phyloP scores from a whole-genome alignment of 2,329 filamentous ascomycete genomes.

The Cercospora nicotianae region DNA sequence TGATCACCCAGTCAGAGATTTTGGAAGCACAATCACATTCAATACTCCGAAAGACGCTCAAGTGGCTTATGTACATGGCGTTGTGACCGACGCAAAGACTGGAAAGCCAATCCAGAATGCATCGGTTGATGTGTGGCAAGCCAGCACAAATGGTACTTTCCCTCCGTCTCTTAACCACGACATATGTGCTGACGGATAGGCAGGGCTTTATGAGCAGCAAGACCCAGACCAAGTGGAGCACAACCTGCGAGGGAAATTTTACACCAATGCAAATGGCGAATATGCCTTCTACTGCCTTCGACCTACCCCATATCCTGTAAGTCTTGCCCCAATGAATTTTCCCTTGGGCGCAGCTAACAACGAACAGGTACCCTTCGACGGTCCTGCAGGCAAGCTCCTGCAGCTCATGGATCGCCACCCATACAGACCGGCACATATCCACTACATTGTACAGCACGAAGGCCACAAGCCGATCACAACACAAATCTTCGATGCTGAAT shows the following conservation, averaged over 20 bases:
- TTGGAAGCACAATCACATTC: constrained; percentile 66
- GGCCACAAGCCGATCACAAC: constrained; percentile 70
- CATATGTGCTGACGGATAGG: background rate
- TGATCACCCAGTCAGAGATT: constrained; percentile 67
- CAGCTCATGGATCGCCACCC: constrained; percentile 61
- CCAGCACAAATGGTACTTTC: constrained; percentile 61
- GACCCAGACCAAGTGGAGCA: constrained; percentile 68
- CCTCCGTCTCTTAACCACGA: background rate
- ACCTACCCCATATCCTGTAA: constrained; percentile 26
- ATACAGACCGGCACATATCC: constrained; percentile 64
- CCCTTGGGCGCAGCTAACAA: background rate
- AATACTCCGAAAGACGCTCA: constrained; percentile 53
- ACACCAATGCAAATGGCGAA: constrained; percentile 52
- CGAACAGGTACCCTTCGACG: constrained; percentile 34
- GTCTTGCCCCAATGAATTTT: background rate
- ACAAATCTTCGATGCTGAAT: constrained; percentile 67
- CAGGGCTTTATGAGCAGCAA: constrained; percentile 65
- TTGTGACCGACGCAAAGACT: constrained; percentile 58
- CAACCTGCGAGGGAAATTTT: constrained; percentile 73
- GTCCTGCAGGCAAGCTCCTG: constrained; percentile 53
- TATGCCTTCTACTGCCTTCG: constrained; percentile 31
- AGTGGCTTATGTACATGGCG: constrained; percentile 65
- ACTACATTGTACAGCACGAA: constrained; percentile 45
- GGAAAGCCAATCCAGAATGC: constrained; percentile 65
- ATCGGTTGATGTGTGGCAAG: constrained; percentile 76